Percentiles rank a stretch among this genome's conserved stretches.
phyloP scores from a whole-genome alignment of 176 grass and related monocot species.

The Lolium multiflorum region DNA sequence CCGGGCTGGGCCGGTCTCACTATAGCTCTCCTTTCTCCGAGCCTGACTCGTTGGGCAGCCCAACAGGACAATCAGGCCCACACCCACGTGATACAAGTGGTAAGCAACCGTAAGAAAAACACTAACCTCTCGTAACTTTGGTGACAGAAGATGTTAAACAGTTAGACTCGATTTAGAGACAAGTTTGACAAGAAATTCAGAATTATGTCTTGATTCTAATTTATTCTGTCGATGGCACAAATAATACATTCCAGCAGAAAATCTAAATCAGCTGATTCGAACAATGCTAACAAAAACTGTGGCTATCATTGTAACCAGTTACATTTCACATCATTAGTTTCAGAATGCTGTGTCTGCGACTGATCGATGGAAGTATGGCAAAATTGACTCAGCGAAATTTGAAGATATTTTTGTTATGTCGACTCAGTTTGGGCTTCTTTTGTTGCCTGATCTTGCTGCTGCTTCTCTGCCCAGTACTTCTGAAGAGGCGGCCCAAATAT shows the following conservation, averaged over 20 bases:
- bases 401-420: not conserved
- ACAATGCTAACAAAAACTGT: not conserved
- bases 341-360: not conserved
- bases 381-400: not conserved
- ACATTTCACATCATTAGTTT: not conserved
- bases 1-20: not conserved
- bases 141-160: too few relatives aligned
- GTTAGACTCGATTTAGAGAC: not conserved
- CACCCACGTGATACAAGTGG: not conserved
- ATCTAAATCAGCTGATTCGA: not conserved
- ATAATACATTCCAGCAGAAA: not conserved
- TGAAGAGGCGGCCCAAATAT: constrained; percentile 87
- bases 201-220: not conserved
- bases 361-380: not conserved
- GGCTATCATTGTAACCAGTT: not conserved
- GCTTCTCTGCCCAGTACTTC: constrained; percentile 86
- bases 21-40: not conserved
- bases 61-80: not conserved
- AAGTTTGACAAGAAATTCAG: not conserved
- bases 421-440: constrained; percentile 55
- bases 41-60: not conserved
- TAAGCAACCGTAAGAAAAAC: not conserved
- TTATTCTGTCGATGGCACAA: not conserved
- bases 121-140: not conserved
- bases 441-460: constrained; percentile 58